Conservation (phyloP, 768 basidiomycete species). For the Pisolithus tinctorius region DNA sequence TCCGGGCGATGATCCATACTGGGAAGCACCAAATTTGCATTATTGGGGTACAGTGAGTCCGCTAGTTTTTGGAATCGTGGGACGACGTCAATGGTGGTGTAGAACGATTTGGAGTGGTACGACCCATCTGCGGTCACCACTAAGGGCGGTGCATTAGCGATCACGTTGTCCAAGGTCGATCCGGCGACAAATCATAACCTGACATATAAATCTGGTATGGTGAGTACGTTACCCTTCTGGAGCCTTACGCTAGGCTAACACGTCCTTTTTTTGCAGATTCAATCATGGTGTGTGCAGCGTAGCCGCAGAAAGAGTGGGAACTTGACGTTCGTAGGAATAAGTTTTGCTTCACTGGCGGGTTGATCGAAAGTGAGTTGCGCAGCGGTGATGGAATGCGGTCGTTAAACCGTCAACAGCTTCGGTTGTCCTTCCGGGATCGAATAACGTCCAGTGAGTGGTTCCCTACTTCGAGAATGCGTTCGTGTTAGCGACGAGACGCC, state of each 20-base stretch:
- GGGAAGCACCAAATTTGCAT: slow-evolving; percentile 48
- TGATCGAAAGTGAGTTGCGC: slow-evolving; percentile 41
- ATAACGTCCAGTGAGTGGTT: slow-evolving; percentile 27
- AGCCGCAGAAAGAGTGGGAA: not conserved
- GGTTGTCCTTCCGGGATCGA: slow-evolving; percentile 37
- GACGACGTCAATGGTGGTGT: not conserved
- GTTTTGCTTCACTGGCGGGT: slow-evolving; percentile 78
- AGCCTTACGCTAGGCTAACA: slow-evolving; percentile 20
- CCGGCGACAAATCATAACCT: slow-evolving; percentile 39
- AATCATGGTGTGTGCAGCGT: slow-evolving; percentile 18
- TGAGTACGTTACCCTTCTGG: slow-evolving; percentile 11
- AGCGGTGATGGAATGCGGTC: not conserved
- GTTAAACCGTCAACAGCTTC: slow-evolving; percentile 20
- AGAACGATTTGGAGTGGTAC: slow-evolving; percentile 51
- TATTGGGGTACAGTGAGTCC: slow-evolving; percentile 56
- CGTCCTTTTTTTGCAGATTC: slow-evolving; percentile 14
- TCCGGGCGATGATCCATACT: slow-evolving; percentile 63
- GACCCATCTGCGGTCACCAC: slow-evolving; percentile 50
- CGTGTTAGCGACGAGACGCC: slow-evolving; percentile 3
- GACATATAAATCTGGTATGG: slow-evolving; percentile 38
- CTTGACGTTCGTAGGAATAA: slow-evolving; percentile 39
- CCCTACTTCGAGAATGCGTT: not conserved
- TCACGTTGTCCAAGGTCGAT: slow-evolving; percentile 41
- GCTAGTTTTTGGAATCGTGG: not conserved
- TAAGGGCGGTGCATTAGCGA: slow-evolving; percentile 39